Evolutionary conservation across 371 early-diverging fungal genomes (phyloP).

Genomic region (Circinella umbellata): DNA sequence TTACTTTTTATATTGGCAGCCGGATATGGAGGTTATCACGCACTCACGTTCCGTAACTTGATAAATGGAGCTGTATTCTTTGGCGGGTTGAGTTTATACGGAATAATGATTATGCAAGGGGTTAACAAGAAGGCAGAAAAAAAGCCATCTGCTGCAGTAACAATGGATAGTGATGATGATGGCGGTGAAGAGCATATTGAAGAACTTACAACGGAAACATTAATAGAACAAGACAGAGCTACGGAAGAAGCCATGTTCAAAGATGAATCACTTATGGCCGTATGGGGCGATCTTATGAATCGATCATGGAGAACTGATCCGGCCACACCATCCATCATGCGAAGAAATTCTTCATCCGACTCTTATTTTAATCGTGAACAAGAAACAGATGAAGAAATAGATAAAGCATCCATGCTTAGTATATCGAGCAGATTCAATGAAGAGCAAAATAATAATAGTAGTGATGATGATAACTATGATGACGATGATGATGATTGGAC

Average conservation of each 20-base stretch:
- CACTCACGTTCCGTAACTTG: not conserved
- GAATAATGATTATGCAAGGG: slow-evolving; percentile 9
- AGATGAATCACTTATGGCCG: slow-evolving; percentile 26
- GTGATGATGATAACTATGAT: slow-evolving; percentile 11
- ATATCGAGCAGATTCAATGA: slow-evolving; percentile 16
- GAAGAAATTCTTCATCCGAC: not conserved
- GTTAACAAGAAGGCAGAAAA: not conserved
- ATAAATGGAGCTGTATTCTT: slow-evolving; percentile 8
- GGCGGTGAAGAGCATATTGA: slow-evolving; percentile 4
- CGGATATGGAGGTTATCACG: slow-evolving; percentile 11
- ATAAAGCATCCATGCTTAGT: slow-evolving; percentile 14
- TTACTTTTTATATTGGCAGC: not conserved
- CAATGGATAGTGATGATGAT: not conserved
- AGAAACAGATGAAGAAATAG: not conserved
- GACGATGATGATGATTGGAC: slow-evolving; percentile 13
- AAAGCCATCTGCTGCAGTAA: not conserved
- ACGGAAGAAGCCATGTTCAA: slow-evolving; percentile 36
- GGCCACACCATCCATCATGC: not conserved
- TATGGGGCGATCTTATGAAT: slow-evolving; percentile 40
- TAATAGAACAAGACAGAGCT: slow-evolving; percentile 10
- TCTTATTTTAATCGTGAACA: slow-evolving; percentile 1
- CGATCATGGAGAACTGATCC: slow-evolving; percentile 37
- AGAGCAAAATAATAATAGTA: not conserved
- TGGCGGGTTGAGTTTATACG: not conserved
- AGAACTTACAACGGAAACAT: not conserved